A percentile compares a stretch with the other conserved stretches of the same genome.
Evolutionary conservation across 331 rosid species (phyloP).

Genomic region (Spiraea crenata): DNA sequence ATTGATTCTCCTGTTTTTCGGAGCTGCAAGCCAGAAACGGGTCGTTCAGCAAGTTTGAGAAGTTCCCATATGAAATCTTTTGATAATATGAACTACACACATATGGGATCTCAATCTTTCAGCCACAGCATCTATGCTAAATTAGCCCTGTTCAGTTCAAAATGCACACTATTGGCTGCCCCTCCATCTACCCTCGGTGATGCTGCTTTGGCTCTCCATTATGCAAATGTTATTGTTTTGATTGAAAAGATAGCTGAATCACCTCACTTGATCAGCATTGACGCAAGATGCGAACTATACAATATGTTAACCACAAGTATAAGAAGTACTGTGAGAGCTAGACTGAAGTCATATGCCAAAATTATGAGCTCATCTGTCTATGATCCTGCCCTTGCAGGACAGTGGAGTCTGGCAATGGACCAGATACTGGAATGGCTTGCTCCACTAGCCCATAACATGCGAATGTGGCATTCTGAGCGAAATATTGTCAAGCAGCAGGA

Average conservation of each 20-base stretch:
- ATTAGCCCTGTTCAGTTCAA: constrained; percentile 40
- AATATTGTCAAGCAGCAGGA: constrained; percentile 64
- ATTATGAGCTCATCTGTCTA: constrained; percentile 33
- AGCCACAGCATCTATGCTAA: constrained; percentile 47
- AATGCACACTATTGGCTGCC: constrained; percentile 36
- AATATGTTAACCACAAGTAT: constrained; percentile 62
- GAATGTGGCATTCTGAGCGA: constrained; percentile 75
- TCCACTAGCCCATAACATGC: constrained; percentile 80
- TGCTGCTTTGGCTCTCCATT: constrained; percentile 71
- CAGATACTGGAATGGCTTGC: constrained; percentile 69
- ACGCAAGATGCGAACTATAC: constrained; percentile 68
- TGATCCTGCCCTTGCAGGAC: constrained; percentile 49
- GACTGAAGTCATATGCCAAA: constrained; percentile 45
- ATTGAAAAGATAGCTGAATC: constrained; percentile 62
- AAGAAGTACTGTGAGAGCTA: constrained; percentile 49
- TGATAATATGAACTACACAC: constrained; percentile 30
- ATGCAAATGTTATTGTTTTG: constrained; percentile 63
- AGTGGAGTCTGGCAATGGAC: constrained; percentile 41
- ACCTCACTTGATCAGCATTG: constrained; percentile 54
- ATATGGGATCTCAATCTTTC: constrained; percentile 40
- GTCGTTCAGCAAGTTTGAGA: constrained; percentile 70
- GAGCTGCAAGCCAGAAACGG: constrained; percentile 45
- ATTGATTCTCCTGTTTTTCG: constrained; percentile 46
- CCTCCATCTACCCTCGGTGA: constrained; percentile 61
- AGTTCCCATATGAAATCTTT: constrained; percentile 25